Base-by-base conservation (phyloP, 2,329 filamentous ascomycete species). In the Fonsecaea pugnacius region DNA sequence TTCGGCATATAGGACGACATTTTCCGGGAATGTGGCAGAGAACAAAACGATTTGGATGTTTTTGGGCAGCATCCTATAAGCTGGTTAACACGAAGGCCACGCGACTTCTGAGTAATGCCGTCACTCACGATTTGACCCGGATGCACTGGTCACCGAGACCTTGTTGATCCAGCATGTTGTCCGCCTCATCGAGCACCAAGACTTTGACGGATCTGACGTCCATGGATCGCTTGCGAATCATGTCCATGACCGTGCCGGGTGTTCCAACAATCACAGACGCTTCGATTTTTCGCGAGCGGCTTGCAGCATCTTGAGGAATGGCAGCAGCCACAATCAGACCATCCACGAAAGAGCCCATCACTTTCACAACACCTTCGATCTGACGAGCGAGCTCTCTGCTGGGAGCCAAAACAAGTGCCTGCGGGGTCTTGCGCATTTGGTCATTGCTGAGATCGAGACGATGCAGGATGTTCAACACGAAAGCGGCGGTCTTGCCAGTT, bases 111-210 rank as follows among this genome's bases (percentile, higher is more conserved):
- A 21, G n/a, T 27, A 7, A 40, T 5, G 1, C 61, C 21, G n/a
- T 80, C 4, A 48, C 87, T 73, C 79, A 95, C 91, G 79, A 78
- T 82, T 96, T 96, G 71, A 97, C 91, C 70, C 93, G 88, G 72
- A 92, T 86, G 78, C 94, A 98, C 79, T 99, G 95, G 64, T 98
- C 95, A 58, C 95, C 95, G 61, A 99, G 83, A 58, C 95, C 94
- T 78, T 96, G 92, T 78, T 94, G 90, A 74, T 98, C 95, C 65
- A 99, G 82, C 95, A 99, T 99, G 80, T 97, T 98, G 80, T 99
- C 95, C 63, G 95, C 95, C 80, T 99, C 95, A 73, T 99, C 95
- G 59, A 99, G 84, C 62, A 97, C 94, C 66, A 99, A 84, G 8
- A 96, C 85, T 76, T 88, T 91, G 70, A 99, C 82, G 63, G 87